Conservation (phyloP, 2,329 filamentous ascomycete species). For the Hymenoscyphus fructigenus region DNA sequence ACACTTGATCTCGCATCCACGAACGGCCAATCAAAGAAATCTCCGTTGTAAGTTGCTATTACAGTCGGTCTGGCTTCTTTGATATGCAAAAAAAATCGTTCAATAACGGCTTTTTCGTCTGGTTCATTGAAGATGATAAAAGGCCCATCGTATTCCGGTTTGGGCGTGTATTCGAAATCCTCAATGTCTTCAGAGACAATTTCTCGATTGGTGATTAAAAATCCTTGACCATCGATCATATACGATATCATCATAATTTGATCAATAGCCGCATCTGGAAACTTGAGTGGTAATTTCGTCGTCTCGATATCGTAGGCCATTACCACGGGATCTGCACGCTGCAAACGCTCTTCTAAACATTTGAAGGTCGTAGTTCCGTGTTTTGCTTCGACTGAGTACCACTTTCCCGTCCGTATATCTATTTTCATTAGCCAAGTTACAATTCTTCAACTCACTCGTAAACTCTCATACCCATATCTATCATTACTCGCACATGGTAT, state of each 20-base stretch:
- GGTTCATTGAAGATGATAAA: slow-evolving; percentile 99
- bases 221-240: slow-evolving; percentile 99
- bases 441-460: slow-evolving; percentile 21
- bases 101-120: slow-evolving; percentile 82
- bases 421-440: slow-evolving; percentile 25
- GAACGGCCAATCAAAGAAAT: slow-evolving; percentile 99
- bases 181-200: slow-evolving; percentile 96
- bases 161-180: slow-evolving; percentile 98
- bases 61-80: slow-evolving; percentile 94
- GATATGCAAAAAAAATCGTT: slow-evolving; percentile 92
- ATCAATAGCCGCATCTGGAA: slow-evolving; percentile 90
- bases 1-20: slow-evolving; percentile 91
- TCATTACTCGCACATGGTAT: slow-evolving; percentile 98
- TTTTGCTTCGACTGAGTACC: slow-evolving; percentile 94
- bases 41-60: slow-evolving; percentile 99
- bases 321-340: slow-evolving; percentile 93
- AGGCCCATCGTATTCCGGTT: slow-evolving; percentile 88
- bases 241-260: slow-evolving; percentile 99
- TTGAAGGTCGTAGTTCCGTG: slow-evolving; percentile 82
- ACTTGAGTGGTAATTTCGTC: slow-evolving; percentile 91
- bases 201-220: slow-evolving; percentile 95
- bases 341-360: slow-evolving; percentile 82
- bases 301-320: slow-evolving; percentile 99
- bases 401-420: slow-evolving; percentile 95
- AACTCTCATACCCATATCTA: slow-evolving; percentile 70